Evolutionary conservation across 2,329 filamentous ascomycete genomes (phyloP).

Genomic region (Colletotrichum trifolii): DNA sequence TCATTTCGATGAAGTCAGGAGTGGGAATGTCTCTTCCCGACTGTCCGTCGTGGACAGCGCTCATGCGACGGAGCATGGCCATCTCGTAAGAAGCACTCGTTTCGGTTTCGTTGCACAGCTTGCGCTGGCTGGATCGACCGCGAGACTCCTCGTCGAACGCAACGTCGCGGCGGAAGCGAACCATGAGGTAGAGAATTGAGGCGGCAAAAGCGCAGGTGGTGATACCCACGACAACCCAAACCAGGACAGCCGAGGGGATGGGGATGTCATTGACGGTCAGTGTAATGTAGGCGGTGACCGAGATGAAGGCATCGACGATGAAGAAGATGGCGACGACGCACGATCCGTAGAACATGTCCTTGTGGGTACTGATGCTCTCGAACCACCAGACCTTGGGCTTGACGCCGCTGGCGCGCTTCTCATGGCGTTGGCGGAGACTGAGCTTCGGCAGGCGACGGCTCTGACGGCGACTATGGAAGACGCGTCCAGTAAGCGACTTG

Average conservation of each 20-base stretch:
- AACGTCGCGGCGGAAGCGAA: slow-evolving; percentile 15
- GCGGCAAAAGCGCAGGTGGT: slow-evolving; percentile 11
- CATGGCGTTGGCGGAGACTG: not conserved
- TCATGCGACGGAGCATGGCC: too few relatives aligned
- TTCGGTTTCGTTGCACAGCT: not conserved
- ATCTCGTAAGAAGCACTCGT: not conserved
- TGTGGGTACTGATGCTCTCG: slow-evolving; percentile 19
- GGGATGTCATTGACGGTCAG: not conserved
- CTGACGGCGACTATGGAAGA: slow-evolving; percentile 1
- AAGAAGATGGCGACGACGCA: slow-evolving; percentile 14
- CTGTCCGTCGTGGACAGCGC: too few relatives aligned
- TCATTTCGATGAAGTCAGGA: too few relatives aligned
- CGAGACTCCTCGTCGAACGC: slow-evolving; percentile 23
- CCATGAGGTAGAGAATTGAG: slow-evolving; percentile 8
- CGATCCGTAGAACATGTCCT: slow-evolving; percentile 14
- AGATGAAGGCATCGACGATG: slow-evolving; percentile 6
- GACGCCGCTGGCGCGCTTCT: not conserved
- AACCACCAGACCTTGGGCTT: slow-evolving; percentile 21
- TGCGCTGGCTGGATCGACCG: not conserved
- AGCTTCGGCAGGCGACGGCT: slow-evolving; percentile 1
- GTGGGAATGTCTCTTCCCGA: too few relatives aligned
- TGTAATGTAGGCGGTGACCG: slow-evolving; percentile 5
- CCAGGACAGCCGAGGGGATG: slow-evolving; percentile 1
- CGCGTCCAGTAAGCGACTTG: not conserved
- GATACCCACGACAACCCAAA: slow-evolving; percentile 23